Evolutionary conservation across 129 eudicot genomes (phyloP).

Genomic region (Lonicera japonica): DNA sequence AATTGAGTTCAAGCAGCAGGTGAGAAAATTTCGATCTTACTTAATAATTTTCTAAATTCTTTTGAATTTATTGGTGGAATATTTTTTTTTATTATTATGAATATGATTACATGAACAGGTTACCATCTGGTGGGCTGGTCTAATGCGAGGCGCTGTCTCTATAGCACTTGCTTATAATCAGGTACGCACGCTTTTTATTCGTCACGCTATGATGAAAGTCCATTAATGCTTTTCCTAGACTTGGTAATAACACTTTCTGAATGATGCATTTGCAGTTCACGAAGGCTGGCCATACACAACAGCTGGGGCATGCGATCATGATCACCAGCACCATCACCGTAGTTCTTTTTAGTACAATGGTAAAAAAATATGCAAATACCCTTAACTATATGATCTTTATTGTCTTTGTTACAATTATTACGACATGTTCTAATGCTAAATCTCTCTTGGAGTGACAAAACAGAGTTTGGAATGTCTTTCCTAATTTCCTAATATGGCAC

Average conservation of each 20-base stretch:
- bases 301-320: slow-evolving; percentile 71
- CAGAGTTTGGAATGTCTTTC: too few relatives aligned
- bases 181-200: slow-evolving; percentile 28
- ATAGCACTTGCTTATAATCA: slow-evolving; percentile 90
- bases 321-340: slow-evolving; percentile 83
- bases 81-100: too few relatives aligned
- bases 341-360: slow-evolving; percentile 87
- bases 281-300: slow-evolving; percentile 66
- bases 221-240: too few relatives aligned
- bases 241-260: not conserved
- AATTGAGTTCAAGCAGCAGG: slow-evolving; percentile 57
- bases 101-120: slow-evolving; percentile 29
- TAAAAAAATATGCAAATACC: slow-evolving; percentile 7
- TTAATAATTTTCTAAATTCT: not conserved
- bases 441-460: not conserved
- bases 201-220: not conserved
- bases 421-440: not conserved
- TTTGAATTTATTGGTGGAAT: not conserved
- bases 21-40: slow-evolving; percentile 5
- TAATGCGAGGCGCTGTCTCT: slow-evolving; percentile 93
- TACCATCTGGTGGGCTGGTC: slow-evolving; percentile 89
- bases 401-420: not conserved
- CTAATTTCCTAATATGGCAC: too few relatives aligned
- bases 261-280: slow-evolving; percentile 54
- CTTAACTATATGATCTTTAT: too few relatives aligned